A percentile compares a stretch with the other conserved stretches of the same genome.
Conservation (phyloP, 2,329 filamentous ascomycete species). For the Sclerotinia sclerotiorum region DNA sequence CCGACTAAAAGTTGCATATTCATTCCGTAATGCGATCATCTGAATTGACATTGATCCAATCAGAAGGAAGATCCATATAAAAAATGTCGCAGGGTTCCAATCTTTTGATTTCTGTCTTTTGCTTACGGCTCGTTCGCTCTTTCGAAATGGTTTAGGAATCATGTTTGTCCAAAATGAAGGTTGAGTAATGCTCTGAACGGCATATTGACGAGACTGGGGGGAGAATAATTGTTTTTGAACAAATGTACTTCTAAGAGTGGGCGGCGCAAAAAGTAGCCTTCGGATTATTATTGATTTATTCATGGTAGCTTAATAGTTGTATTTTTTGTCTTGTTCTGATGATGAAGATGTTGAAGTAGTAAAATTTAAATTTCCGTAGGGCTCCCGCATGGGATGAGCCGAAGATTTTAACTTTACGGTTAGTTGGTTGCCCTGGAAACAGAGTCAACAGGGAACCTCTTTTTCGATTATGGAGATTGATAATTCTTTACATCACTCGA, state of each 20-base stretch:
- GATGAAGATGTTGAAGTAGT: not conserved
- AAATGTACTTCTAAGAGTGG: conserved; percentile 31
- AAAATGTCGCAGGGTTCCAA: conserved; percentile 82
- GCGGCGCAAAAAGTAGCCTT: conserved; percentile 32
- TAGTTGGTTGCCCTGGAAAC: conserved; percentile 21
- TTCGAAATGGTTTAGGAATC: conserved; percentile 66
- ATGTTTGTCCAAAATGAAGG: conserved; percentile 64
- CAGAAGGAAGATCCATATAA: conserved; percentile 76
- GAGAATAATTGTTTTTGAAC: conserved; percentile 25
- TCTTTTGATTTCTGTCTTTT: conserved; percentile 55
- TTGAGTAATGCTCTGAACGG: conserved; percentile 41
- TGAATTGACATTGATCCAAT: conserved; percentile 97
- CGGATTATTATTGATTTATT: conserved; percentile 31
- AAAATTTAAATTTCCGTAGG: conserved; percentile 12
- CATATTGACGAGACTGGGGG: conserved; percentile 30
- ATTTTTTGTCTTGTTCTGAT: not conserved
- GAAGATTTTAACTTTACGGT: not conserved
- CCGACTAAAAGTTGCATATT: conserved; percentile 69
- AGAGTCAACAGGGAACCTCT: conserved; percentile 20
- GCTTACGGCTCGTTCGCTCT: conserved; percentile 41
- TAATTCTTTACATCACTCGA: conserved; percentile 19
- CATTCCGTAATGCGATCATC: conserved; percentile 77
- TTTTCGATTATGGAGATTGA: conserved; percentile 20
- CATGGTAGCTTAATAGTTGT: conserved; percentile 25
- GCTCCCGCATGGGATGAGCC: not conserved